Conservation (phyloP, 2,329 filamentous ascomycete species). For the Myriangium duriaei region DNA sequence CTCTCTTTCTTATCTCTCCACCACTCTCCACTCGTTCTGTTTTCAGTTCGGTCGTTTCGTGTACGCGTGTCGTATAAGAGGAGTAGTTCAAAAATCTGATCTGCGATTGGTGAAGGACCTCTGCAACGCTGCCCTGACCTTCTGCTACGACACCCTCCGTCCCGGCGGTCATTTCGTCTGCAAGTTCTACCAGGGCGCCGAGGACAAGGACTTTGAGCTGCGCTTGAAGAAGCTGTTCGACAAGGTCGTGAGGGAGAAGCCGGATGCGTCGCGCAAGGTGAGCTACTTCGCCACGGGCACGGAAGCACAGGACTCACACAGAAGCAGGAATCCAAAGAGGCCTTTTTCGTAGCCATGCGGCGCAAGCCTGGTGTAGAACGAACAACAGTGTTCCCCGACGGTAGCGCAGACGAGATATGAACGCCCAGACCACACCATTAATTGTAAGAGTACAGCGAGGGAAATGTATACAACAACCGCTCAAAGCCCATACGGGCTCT, state of each 20-base stretch:
- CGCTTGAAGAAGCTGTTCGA: conserved; percentile 64
- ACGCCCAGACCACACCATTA: too few species aligned
- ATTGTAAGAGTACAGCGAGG: too few species aligned
- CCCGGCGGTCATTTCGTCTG: conserved; percentile 83
- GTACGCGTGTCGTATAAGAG: too few species aligned
- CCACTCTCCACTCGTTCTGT: background rate
- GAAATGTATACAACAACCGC: too few species aligned
- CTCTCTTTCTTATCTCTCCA: background rate
- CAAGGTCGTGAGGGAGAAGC: conserved; percentile 77
- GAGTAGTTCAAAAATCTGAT: too few species aligned
- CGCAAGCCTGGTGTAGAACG: conserved; percentile 44
- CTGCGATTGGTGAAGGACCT: too few species aligned
- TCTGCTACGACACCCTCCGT: conserved; percentile 73
- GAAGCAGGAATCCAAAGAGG: conserved; percentile 67
- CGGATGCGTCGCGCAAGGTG: conserved; percentile 78
- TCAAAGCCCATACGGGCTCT: background rate
- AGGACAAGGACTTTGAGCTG: conserved; percentile 69
- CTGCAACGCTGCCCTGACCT: conserved; percentile 71
- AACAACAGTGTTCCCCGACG: conserved; percentile 31
- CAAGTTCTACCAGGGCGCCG: conserved; percentile 89
- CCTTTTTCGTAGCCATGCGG: conserved; percentile 69
- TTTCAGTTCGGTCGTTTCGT: background rate
- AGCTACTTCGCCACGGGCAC: conserved; percentile 21
- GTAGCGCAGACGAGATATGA: background rate
- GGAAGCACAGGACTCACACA: background rate